A percentile compares a stretch with the other conserved stretches of the same genome.
These are phyloP conservation scores for Lentithecium fluviatile DNA, from an alignment of 495 filamentous ascomycete species.

Conservation along the genomic window DNA sequence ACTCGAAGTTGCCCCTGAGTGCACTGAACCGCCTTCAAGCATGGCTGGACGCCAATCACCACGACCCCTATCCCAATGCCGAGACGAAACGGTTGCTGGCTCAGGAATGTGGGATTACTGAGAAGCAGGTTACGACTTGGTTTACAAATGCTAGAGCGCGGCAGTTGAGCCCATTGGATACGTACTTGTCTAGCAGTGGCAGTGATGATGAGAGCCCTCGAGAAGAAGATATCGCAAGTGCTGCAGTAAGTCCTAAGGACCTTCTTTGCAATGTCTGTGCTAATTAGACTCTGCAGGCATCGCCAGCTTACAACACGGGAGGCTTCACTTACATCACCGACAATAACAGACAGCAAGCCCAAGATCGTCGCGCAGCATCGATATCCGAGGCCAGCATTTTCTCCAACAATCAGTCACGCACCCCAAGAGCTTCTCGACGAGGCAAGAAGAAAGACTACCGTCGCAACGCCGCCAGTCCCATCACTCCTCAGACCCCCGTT, in stretches of 20 bases:
- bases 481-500: background rate
- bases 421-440: constrained; percentile 9
- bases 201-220: constrained; percentile 27
- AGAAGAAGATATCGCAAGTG: constrained; percentile 25
- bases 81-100: constrained; percentile 26
- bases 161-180: constrained; percentile 31
- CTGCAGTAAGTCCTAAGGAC: constrained; percentile 2
- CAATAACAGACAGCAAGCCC: background rate
- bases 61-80: constrained; percentile 31
- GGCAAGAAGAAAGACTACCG: constrained; percentile 37
- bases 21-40: constrained; percentile 29
- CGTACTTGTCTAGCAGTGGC: constrained; percentile 16
- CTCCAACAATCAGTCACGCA: background rate
- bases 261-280: too few species aligned
- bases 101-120: constrained; percentile 31
- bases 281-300: too few species aligned
- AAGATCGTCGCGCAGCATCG: constrained; percentile 6
- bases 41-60: constrained; percentile 29
- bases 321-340: constrained; percentile 10
- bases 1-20: constrained; percentile 27
- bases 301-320: background rate
- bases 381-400: constrained; percentile 27
- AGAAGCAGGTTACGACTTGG: constrained; percentile 34
- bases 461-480: background rate
- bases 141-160: constrained; percentile 33